Base-by-base conservation (phyloP, 169 alveolate species). In the Cryptosporidium sp. region DNA sequence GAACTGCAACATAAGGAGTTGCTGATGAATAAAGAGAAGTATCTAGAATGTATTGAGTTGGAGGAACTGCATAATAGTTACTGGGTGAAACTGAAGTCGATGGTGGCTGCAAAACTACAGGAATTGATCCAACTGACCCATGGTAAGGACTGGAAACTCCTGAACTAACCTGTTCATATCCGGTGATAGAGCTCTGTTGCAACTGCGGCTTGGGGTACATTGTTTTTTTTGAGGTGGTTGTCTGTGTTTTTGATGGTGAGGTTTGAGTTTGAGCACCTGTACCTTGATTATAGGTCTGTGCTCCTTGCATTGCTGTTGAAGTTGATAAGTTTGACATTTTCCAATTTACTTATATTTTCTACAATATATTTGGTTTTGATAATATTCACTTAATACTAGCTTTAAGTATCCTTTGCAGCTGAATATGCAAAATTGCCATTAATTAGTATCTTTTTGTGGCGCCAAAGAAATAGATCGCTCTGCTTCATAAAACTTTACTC, bases 71-170 rank as follows among this genome's bases (percentile, higher is more conserved):
- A 51, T 55, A 45, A 29, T 45, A 67, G 16, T 80, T 69, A 31
- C 45, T 73, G 7, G 73, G 89, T 7, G 89, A 65, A 6, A 31
- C 50, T 6, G 71, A 43, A 35, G 51, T 55, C 18, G 89, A 43
- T 41, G 74, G 48, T 18, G 89, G 89, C 9, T 80, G 65, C 12
- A 80, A 21, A 37, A 67, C n/a, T 10, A 80, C 89, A 5, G 89
- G 89, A n/a, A 80, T 65, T 16, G 80, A 23, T 65, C 89, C 89
- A 14, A 80, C 51, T 9, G 65, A 26, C 21, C 89, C 39, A 16
- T 23, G 10, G 33, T 80, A 67, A 16, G 89, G 89, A 43, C 80
- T 80, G 21, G 89, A 61, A 12, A 39, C 35, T n/a, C 68, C 62
- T 18, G 89, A 62, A 29, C 69, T 62, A 12, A 33, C 85, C 21